A percentile compares a stretch with the other conserved stretches of the same genome.
These are phyloP conservation scores for Penicillium sp. DNA, from an alignment of 2,329 filamentous ascomycete species.

Conservation along the genomic window DNA sequence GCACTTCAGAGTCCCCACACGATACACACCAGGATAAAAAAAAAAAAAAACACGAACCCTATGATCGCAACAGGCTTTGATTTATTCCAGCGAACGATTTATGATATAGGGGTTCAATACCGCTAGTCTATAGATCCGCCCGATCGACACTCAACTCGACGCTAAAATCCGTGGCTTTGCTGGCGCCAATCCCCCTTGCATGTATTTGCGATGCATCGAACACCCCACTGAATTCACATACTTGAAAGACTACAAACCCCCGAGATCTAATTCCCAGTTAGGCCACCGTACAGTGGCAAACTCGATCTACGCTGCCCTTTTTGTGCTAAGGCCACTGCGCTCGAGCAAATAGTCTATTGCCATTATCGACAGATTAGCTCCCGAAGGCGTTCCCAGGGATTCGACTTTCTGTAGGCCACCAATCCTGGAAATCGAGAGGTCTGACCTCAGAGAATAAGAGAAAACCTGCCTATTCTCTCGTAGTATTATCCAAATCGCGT, in stretches of 20 bases:
- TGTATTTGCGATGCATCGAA: background rate
- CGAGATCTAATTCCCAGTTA: background rate
- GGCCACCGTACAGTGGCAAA: too few species aligned
- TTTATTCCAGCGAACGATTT: background rate
- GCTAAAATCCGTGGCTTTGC: background rate
- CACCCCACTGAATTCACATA: background rate
- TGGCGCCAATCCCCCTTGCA: background rate
- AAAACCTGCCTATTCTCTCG: background rate
- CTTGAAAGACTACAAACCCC: background rate
- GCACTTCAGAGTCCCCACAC: background rate
- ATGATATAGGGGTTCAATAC: background rate
- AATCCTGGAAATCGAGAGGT: background rate
- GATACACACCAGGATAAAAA: background rate
- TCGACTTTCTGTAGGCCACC: background rate
- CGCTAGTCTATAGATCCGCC: background rate
- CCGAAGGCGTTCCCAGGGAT: background rate
- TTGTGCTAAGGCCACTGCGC: background rate
- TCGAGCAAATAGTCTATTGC: background rate
- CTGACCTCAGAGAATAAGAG: background rate
- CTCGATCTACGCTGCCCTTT: background rate
- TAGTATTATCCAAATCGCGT: constrained; percentile 3
- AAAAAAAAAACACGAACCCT: background rate
- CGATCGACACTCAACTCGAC: background rate
- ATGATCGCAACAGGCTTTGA: background rate
- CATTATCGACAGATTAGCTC: background rate